phyloP scores from a whole-genome alignment of 2,329 filamentous ascomycete genomes.

The Lasiodiplodia citricola region DNA sequence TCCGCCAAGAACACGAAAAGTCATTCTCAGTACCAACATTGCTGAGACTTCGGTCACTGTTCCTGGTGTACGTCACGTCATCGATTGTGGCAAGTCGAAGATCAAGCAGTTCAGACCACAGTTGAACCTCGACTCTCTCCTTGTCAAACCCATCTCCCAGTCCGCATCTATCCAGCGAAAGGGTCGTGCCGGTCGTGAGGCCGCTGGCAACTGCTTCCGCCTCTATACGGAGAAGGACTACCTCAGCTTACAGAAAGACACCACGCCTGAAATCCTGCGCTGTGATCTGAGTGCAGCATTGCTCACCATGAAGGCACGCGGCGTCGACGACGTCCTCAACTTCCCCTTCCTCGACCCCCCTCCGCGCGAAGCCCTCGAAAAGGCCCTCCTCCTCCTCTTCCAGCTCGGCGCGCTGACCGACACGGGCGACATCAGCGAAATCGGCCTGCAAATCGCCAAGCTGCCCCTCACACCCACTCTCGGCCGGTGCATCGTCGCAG shows the following conservation, averaged over 20 bases:
- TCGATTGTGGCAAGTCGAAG: slow-evolving; percentile 94
- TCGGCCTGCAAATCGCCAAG: slow-evolving; percentile 77
- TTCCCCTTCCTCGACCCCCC: slow-evolving; percentile 90
- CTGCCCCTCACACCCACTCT: slow-evolving; percentile 83
- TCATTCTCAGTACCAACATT: slow-evolving; percentile 94
- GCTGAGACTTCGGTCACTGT: slow-evolving; percentile 99
- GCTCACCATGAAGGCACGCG: slow-evolving; percentile 90
- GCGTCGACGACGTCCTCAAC: slow-evolving; percentile 77
- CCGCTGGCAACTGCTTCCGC: slow-evolving; percentile 84
- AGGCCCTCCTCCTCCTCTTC: slow-evolving; percentile 79
- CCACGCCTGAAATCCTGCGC: slow-evolving; percentile 86
- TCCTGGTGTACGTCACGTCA: slow-evolving; percentile 85
- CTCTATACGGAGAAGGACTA: slow-evolving; percentile 85
- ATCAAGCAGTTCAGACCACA: slow-evolving; percentile 87
- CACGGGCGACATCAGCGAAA: slow-evolving; percentile 72
- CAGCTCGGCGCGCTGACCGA: slow-evolving; percentile 77
- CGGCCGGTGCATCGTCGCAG: slow-evolving; percentile 81
- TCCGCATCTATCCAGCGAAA: slow-evolving; percentile 91
- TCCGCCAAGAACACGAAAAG: slow-evolving; percentile 77
- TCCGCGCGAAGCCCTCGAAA: slow-evolving; percentile 76
- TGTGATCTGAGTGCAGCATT: slow-evolving; percentile 87
- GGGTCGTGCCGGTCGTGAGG: slow-evolving; percentile 92
- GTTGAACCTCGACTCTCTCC: slow-evolving; percentile 86
- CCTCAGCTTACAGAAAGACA: slow-evolving; percentile 70
- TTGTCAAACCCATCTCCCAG: slow-evolving; percentile 89